Evolutionary conservation across 2,329 filamentous ascomycete species (phyloP), one percentile per base, ranked within the genome.

Genomic region (Phaeosphaeriaceae sp.): DNA sequence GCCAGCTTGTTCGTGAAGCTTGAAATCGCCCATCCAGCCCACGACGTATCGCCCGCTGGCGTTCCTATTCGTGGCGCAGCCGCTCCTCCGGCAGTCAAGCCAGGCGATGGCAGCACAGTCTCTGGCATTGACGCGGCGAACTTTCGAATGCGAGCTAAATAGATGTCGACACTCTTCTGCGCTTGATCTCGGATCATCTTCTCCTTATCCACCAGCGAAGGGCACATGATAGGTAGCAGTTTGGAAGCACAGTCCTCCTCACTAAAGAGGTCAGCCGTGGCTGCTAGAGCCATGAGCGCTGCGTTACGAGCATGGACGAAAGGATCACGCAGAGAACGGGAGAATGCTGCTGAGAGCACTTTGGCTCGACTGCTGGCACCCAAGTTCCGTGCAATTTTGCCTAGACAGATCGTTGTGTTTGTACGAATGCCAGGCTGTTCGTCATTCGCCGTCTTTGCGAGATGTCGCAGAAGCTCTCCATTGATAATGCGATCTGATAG

Each of bases 21-120:
- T 0, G 95, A 98, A 55, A 99, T 97, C 1, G 95, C 95, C 95
- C 95, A 99, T 13, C 95, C 95, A 1, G 95, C 88, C 95, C 95
- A 98, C 2, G 89, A 88, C 54, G 64, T 77, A 43, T 89, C 85
- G 42, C 85, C 86, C 60, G 93, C 91, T 1, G 93, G 89, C 1
- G 91, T 95, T 62, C 90, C 89, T 84, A 97, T 95, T 32, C 92
- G 87, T 1, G 92, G 90, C 0, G 86, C 84, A 43, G 80, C 77
- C 66, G 61, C 61, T 61, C 64, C 59, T 79, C 81, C 81, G 23
- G 83, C 78, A 13, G 84, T 77, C 2, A 85, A 79, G 4, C 67
- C 60, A 19, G 89, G 84, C 0, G 92, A 86, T 40, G 93, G 91
- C 2, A 97, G 79, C 0, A 85, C 89, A 0, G 88, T 92, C 52